phyloP scores from a whole-genome alignment of 768 basidiomycete genomes.

The Suillus lakei region DNA sequence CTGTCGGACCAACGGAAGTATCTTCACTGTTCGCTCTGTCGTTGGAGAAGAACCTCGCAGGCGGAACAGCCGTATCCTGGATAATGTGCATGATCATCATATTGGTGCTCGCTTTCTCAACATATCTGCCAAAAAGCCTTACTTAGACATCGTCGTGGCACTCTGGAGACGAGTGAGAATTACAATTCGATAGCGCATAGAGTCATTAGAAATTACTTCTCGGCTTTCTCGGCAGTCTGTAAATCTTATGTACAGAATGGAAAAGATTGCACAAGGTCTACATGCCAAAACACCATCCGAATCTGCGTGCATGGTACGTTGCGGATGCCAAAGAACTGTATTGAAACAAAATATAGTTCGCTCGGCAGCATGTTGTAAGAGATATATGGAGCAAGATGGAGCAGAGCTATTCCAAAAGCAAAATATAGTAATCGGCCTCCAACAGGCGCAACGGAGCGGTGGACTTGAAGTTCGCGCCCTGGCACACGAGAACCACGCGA shows the following conservation, averaged over 20 bases:
- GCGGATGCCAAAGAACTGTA: no score
- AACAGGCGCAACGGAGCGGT: no score
- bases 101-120: neutral
- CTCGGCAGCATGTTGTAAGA: no score
- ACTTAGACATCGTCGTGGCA: neutral
- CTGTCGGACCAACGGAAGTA: slow-evolving; percentile 25
- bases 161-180: neutral
- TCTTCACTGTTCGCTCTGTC: slow-evolving; percentile 33
- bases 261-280: neutral
- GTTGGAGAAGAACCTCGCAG: slow-evolving; percentile 27
- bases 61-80: slow-evolving; percentile 39
- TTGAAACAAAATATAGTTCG: no score
- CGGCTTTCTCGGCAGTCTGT: neutral
- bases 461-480: no score
- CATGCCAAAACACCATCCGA: no score
- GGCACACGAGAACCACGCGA: no score
- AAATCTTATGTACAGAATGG: neutral
- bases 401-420: no score
- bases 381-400: no score
- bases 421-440: no score
- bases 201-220: neutral
- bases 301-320: no score
- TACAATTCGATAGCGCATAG: neutral
- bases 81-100: slow-evolving; percentile 19
- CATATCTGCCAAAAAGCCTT: slow-evolving; percentile 5